phyloP scores from a whole-genome alignment of 139 green algal genomes.

The Chloropicon primus region DNA sequence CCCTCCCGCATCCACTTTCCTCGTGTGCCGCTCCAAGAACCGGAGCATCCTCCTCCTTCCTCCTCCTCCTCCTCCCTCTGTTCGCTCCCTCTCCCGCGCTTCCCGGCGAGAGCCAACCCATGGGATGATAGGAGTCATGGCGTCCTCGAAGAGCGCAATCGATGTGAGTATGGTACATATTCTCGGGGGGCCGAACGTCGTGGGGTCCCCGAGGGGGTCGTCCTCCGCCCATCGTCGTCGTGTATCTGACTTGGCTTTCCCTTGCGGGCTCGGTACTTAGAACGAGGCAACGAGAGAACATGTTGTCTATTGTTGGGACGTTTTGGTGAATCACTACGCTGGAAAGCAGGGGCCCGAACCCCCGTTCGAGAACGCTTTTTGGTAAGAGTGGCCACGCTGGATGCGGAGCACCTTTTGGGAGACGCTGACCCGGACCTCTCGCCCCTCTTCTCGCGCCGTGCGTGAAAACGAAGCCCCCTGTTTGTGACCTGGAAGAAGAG shows the following conservation, averaged over 20 bases:
- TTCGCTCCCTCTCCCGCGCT: no score
- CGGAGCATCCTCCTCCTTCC: not conserved
- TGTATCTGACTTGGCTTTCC: no score
- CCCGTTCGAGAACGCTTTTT: constrained; percentile 30
- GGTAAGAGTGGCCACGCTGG: constrained; percentile 28
- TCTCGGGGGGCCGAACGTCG: no score
- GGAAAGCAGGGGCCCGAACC: constrained; percentile 11
- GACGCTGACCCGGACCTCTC: no score
- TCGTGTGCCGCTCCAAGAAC: not conserved
- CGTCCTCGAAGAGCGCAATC: not conserved
- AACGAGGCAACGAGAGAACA: constrained; percentile 17
- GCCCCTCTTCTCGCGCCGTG: no score
- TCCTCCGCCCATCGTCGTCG: no score
- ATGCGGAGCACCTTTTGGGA: no score
- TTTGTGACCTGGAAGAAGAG: constrained; percentile 72
- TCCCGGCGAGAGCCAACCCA: no score
- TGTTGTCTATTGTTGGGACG: constrained; percentile 33
- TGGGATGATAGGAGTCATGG: no score
- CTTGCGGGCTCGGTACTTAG: not conserved
- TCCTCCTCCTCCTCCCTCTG: no score
- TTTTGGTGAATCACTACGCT: constrained; percentile 25
- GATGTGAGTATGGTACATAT: not conserved
- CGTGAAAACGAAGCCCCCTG: constrained; percentile 32
- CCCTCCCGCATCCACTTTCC: no score
- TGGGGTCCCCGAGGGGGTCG: no score